Evolutionary conservation across 192 early-diverging fungal genomes (phyloP).

Genomic region (Helicostylum pulchrum): DNA sequence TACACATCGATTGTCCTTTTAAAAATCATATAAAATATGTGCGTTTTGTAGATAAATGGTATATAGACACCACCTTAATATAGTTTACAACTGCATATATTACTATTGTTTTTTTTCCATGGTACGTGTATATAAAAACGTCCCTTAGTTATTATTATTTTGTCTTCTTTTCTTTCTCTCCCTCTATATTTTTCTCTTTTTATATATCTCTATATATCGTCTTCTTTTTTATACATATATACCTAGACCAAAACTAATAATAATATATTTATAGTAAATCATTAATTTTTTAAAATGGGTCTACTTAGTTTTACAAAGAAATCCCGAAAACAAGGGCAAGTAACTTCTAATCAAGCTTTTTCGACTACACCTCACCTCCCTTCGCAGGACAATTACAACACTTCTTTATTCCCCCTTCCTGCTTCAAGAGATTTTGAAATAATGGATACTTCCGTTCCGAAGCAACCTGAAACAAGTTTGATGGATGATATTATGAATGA

Average conservation of each 20-base stretch:
- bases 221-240: background rate
- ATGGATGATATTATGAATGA: slow-evolving; percentile 27
- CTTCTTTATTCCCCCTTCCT: background rate
- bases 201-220: background rate
- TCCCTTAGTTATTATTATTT: too few species aligned
- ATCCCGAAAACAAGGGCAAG: slow-evolving; percentile 7
- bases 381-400: background rate
- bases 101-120: background rate
- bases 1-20: too few species aligned
- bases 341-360: background rate
- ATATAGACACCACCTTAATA: slow-evolving; percentile 9
- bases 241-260: background rate
- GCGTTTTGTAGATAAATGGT: background rate
- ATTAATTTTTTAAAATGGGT: background rate
- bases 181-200: slow-evolving; percentile 1
- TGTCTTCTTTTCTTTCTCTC: background rate
- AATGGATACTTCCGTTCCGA: too few species aligned
- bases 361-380: background rate
- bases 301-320: slow-evolving; percentile 8
- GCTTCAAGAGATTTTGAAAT: background rate
- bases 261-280: background rate
- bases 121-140: too few species aligned
- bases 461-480: slow-evolving; percentile 9
- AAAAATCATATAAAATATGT: background rate
- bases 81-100: slow-evolving; percentile 16